Base-by-base conservation (phyloP, 306 rosid species). In the Spatholobus suberectus region DNA sequence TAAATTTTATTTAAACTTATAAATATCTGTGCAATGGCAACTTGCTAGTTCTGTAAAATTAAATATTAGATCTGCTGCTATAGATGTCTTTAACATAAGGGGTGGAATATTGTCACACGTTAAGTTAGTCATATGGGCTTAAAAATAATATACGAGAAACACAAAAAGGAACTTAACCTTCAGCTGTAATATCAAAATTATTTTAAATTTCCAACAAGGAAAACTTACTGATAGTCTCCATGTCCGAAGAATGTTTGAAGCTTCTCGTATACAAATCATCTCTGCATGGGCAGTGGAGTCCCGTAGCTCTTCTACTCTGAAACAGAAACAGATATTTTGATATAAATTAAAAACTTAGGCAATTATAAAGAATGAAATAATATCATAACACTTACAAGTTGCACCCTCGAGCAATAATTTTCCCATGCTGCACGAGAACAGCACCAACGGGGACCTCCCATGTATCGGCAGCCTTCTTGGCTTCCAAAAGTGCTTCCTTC, bases 361-460 rank as follows among this genome's bases (percentile, higher is more conserved):
- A 78, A 47, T n/a, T 41, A 49, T 41, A 59, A 37, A 24, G 26
- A 58, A 78, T 68, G 77, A 70, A 75, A 66, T 21, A 85, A 70
- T 26, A 70, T 54, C 37, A 54, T 38, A 68, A 83, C 47, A 84
- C 99, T 87, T 86, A 96, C 99, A 94, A 85, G 92, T 92, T 96
- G 87, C 79, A 90, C 65, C 98, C 99, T 29, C 99, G 96, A 24
- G 98, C 94, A 82, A 96, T 90, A 77, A 96, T 87, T 79, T 90
- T 91, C 70, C 99, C 99, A 61, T 96, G 85, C 65, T 87, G 97
- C 86, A 96, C 98, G 70, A 96, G 88, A 34, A 96, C 97, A 57
- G 99, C 97, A 77, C 99, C 99, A 69, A 96, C 97, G 80, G 99
- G 99, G 27, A 96, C 99, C 89, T 96, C 99, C 99, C 99, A 96